Conservation (phyloP, 202 grass and related monocot species). For the Hordeum pubiflorum region DNA sequence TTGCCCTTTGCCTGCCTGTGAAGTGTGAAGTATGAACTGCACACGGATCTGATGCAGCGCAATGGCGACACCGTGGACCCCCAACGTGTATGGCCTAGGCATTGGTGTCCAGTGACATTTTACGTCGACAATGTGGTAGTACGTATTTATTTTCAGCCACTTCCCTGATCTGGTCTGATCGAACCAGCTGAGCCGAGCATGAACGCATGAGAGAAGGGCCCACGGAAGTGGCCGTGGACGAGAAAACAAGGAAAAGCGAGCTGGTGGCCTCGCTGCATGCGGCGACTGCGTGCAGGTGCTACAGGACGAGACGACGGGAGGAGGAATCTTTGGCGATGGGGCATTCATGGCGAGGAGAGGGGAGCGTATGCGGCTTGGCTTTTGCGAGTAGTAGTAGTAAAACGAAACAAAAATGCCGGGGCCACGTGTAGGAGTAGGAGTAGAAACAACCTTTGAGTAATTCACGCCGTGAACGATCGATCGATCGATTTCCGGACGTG, state of each 20-base stretch:
- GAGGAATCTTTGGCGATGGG: constrained; percentile 11
- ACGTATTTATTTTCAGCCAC: no score
- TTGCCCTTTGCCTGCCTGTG: no score
- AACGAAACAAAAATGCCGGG: background rate
- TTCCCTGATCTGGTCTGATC: no score
- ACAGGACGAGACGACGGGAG: background rate
- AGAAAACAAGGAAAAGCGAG: constrained; percentile 2
- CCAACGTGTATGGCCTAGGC: no score
- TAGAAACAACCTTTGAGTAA: background rate
- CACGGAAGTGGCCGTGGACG: background rate
- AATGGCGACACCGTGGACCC: no score
- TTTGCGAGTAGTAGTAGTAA: no score
- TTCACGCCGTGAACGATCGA: constrained; percentile 7
- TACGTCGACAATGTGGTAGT: no score
- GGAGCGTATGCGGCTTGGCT: background rate
- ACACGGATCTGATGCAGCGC: no score
- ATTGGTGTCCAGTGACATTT: no score
- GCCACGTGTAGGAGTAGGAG: background rate
- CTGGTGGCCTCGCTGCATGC: background rate
- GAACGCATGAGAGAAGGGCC: no score
- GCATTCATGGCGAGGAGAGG: background rate
- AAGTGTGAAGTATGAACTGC: no score
- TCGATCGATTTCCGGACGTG: constrained; percentile 16
- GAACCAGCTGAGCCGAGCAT: no score
- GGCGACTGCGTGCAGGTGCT: background rate